phyloP scores from a whole-genome alignment of 2,329 filamentous ascomycete species.

The Exutisphaerella laricina region DNA sequence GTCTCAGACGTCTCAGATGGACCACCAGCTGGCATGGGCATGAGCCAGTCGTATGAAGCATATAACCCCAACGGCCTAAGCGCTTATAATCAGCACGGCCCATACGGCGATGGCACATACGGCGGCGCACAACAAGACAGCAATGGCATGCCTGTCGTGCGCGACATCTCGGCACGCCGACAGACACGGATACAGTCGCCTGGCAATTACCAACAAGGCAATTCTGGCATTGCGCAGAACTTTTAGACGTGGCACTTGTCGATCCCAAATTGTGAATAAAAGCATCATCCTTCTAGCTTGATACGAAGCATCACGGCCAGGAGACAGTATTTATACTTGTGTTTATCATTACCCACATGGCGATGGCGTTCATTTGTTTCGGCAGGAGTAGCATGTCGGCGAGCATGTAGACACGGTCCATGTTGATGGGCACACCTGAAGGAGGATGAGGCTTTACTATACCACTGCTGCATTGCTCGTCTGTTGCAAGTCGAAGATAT shows the following conservation, averaged over 20 bases:
- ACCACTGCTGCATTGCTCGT: no score
- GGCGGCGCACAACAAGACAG: conserved; percentile 50
- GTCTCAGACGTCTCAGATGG: conserved; percentile 60
- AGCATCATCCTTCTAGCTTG: neutral
- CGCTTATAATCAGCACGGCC: conserved; percentile 51
- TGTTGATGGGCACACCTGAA: no score
- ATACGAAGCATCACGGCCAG: neutral
- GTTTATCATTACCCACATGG: conserved; percentile 6
- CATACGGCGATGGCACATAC: conserved; percentile 52
- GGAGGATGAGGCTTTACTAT: no score
- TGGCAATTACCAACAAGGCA: conserved; percentile 78
- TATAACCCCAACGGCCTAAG: conserved; percentile 36
- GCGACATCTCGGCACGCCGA: conserved; percentile 83
- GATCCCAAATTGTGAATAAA: conserved; percentile 1
- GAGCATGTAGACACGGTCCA: conserved; percentile 4
- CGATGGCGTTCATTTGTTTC: conserved; percentile 8
- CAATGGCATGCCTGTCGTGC: conserved; percentile 70
- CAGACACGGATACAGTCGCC: conserved; percentile 95
- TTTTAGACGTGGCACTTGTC: conserved; percentile 54
- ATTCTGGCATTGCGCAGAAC: conserved; percentile 92
- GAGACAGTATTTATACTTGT: neutral
- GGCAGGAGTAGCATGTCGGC: conserved; percentile 1
- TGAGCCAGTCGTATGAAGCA: conserved; percentile 30
- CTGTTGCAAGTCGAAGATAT: neutral
- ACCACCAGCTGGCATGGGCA: conserved; percentile 16